Conservation (phyloP, 805 yeast species). For the Kuraishia borneana region DNA sequence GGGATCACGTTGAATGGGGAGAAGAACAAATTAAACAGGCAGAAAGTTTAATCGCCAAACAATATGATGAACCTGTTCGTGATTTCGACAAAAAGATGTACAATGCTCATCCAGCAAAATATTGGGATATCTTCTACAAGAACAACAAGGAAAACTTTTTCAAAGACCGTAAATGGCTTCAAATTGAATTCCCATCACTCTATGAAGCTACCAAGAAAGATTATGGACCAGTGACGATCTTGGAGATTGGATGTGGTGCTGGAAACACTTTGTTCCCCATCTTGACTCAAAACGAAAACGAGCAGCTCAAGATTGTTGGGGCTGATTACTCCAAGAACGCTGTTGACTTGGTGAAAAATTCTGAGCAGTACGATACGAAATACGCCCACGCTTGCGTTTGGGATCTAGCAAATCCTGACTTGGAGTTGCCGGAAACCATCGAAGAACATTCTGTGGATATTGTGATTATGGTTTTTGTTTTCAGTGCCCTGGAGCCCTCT, state of each 20-base stretch:
- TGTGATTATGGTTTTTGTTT: conserved; percentile 90
- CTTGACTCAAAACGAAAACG: conserved; percentile 70
- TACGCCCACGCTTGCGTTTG: conserved; percentile 81
- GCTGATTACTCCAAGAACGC: conserved; percentile 89
- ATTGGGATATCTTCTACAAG: conserved; percentile 91
- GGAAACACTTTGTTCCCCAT: conserved; percentile 96
- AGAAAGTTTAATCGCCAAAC: conserved; percentile 59
- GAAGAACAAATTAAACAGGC: conserved; percentile 77
- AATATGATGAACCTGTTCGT: conserved; percentile 73
- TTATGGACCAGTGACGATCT: conserved; percentile 58
- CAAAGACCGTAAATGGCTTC: conserved; percentile 94
- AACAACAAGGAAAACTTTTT: conserved; percentile 89
- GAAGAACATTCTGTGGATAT: conserved; percentile 78
- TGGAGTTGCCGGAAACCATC: conserved; percentile 72
- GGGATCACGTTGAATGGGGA: conserved; percentile 98
- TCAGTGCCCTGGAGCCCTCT: conserved; percentile 81
- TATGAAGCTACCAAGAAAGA: conserved; percentile 69
- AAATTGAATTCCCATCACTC: conserved; percentile 82
- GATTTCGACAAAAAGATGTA: conserved; percentile 74
- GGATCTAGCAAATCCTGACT: conserved; percentile 80
- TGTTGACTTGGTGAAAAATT: conserved; percentile 66
- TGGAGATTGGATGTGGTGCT: conserved; percentile 97
- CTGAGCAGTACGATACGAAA: conserved; percentile 47
- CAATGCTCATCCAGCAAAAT: conserved; percentile 81
- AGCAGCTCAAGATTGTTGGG: conserved; percentile 62